Evolutionary conservation across 2,329 filamentous ascomycete species (phyloP), one percentile per base, ranked within the genome.

Genomic region (Sphaerulina vaccinii): DNA sequence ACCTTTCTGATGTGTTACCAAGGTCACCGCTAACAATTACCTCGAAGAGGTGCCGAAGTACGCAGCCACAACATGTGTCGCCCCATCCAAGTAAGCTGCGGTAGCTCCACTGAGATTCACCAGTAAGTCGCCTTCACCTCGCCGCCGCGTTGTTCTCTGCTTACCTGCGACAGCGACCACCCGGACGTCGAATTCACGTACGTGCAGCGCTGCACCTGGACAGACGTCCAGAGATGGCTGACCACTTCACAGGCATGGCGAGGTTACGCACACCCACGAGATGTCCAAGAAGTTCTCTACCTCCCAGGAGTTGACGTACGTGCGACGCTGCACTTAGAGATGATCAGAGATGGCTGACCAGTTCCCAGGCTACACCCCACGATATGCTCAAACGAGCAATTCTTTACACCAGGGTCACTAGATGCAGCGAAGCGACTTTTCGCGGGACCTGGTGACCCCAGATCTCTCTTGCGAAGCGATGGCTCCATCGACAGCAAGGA

Each of bases 401-500:
- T 78, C 67, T 79, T 79, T 67, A 70, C 71, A 1, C 69, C 72
- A 5, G 68, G 64, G 6, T 48, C 46, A 44, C 66, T 66, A 49
- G 77, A 69, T 54, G 65, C 69, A 3, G 68, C 79, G 32, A 79
- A 83, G 39, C 60, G 57, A 1, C 78, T 83, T 52, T 82, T 83
- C 51, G 76, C 69, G 1, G 75, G 73, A 50, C 68, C 73, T 49
- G 59, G 73, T 60, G 69, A 78, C 51, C 73, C 75, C 36, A 72
- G 76, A 57, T 73, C 77, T 7, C 74, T 86, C 44, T 84, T 85
- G 0, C 86, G 87, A 13, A 85, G 83, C 57, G 90, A 95, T 66
- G 82, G 58, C 75, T 76, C 69, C 88, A 89, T 68, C 91, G 96
- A 71, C 91, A 91, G 19, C 83, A 80, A n/a, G n/a, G n/a, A n/a